Evolutionary conservation across 225 moss, liverwort and hornwort species (phyloP).

Genomic region (Polytrichum commune): DNA sequence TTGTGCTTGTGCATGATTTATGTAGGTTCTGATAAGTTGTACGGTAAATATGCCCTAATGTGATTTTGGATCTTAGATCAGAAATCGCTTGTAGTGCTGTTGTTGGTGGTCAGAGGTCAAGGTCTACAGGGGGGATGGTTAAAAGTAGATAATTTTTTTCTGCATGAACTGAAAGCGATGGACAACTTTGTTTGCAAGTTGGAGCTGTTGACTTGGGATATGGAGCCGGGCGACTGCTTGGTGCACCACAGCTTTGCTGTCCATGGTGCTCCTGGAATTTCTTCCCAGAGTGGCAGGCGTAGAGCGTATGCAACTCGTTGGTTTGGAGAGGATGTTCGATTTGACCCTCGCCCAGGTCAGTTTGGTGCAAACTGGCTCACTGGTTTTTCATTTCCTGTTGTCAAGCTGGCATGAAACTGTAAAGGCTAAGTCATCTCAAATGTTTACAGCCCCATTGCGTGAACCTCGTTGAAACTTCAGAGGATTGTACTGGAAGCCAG

Average conservation of each 20-base stretch:
- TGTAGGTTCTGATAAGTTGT: too few species aligned
- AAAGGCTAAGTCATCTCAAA: too few species aligned
- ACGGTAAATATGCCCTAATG: too few species aligned
- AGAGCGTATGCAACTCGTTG: conserved; percentile 96
- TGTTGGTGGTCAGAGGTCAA: too few species aligned
- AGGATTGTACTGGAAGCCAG: not conserved
- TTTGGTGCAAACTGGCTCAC: not conserved
- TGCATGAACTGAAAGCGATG: too few species aligned
- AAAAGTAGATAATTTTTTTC: too few species aligned
- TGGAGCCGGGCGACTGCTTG: conserved; percentile 95
- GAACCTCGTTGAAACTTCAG: not conserved
- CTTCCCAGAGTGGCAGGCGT: conserved; percentile 64
- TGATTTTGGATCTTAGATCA: too few species aligned
- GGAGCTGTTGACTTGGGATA: conserved; percentile 87
- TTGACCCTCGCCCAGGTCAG: conserved; percentile 94
- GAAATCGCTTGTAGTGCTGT: too few species aligned
- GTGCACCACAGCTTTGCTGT: conserved; percentile 94
- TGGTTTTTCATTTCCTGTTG: not conserved
- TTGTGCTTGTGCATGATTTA: too few species aligned
- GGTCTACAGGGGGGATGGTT: too few species aligned
- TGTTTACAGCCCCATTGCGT: not conserved
- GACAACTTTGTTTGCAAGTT: conserved; percentile 45
- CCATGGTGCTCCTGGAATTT: conserved; percentile 95
- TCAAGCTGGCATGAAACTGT: too few species aligned
- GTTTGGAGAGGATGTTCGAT: conserved; percentile 81